Conservation (phyloP, 192 early-diverging fungal species). For the Umbelopsis ramanniana region DNA sequence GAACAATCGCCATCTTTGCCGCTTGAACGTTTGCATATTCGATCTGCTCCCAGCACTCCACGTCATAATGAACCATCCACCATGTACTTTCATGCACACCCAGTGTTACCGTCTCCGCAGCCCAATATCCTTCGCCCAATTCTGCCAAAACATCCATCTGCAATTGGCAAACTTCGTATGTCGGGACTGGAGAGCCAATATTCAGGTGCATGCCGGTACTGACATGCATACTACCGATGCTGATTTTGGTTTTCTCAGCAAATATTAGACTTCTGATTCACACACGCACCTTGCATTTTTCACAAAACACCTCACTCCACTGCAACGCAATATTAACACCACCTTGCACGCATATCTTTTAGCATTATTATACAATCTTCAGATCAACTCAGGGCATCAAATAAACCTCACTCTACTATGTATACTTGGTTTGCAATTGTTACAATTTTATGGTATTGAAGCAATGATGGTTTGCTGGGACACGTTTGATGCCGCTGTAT, state of each 20-base stretch:
- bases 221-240: background rate
- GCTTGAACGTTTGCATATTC: background rate
- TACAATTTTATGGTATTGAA: too few species aligned
- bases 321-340: too few species aligned
- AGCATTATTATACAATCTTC: too few species aligned
- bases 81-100: background rate
- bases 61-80: background rate
- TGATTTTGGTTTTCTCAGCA: background rate
- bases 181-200: slow-evolving; percentile 1
- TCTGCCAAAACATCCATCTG: background rate
- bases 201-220: slow-evolving; percentile 12
- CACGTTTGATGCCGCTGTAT: background rate
- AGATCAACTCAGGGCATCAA: too few species aligned
- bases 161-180: background rate
- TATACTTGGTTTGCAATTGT: too few species aligned
- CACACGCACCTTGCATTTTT: background rate
- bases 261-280: background rate
- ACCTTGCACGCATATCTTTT: too few species aligned
- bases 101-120: background rate
- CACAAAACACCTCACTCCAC: too few species aligned
- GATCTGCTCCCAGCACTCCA: slow-evolving; percentile 14
- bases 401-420: too few species aligned
- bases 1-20: background rate
- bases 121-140: background rate
- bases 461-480: background rate